Evolutionary conservation across 345 rosid genomes (phyloP).

Genomic region (Excoecaria cochinchinensis): DNA sequence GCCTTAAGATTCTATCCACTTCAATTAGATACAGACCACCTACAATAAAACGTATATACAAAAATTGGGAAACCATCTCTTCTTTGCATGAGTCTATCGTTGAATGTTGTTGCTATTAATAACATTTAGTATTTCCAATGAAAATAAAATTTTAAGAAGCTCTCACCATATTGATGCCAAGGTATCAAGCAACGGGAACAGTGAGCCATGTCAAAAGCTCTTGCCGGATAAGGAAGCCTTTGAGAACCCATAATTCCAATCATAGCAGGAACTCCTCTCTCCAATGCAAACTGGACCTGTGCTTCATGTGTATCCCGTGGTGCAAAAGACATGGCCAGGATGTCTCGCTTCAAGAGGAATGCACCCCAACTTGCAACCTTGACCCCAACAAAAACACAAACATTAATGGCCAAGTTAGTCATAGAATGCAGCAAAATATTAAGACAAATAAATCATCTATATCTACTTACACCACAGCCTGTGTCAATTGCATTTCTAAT

Average conservation of each 20-base stretch:
- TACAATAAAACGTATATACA: slow-evolving; percentile 21
- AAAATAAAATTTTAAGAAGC: slow-evolving; percentile 2
- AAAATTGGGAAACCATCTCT: background rate
- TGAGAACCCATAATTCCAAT: slow-evolving; percentile 81
- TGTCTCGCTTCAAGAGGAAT: slow-evolving; percentile 76
- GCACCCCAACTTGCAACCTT: slow-evolving; percentile 99
- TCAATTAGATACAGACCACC: slow-evolving; percentile 83
- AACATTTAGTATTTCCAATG: background rate
- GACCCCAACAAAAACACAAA: background rate
- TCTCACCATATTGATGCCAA: slow-evolving; percentile 63
- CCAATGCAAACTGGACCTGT: slow-evolving; percentile 92
- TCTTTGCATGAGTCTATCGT: background rate
- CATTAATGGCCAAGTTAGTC: background rate
- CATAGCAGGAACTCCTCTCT: slow-evolving; percentile 96
- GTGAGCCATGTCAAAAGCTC: slow-evolving; percentile 97
- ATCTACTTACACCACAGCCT: slow-evolving; percentile 85
- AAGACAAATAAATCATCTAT: background rate
- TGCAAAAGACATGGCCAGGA: slow-evolving; percentile 82
- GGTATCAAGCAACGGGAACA: slow-evolving; percentile 98
- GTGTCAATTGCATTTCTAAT: slow-evolving; percentile 93
- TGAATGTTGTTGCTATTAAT: too few relatives aligned
- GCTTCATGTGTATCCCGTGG: slow-evolving; percentile 99
- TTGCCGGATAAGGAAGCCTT: slow-evolving; percentile 90
- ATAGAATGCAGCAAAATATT: slow-evolving; percentile 4
- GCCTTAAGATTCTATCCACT: slow-evolving; percentile 87